Conservation (phyloP, 495 filamentous ascomycete genomes). For the Penicillium parvum region DNA sequence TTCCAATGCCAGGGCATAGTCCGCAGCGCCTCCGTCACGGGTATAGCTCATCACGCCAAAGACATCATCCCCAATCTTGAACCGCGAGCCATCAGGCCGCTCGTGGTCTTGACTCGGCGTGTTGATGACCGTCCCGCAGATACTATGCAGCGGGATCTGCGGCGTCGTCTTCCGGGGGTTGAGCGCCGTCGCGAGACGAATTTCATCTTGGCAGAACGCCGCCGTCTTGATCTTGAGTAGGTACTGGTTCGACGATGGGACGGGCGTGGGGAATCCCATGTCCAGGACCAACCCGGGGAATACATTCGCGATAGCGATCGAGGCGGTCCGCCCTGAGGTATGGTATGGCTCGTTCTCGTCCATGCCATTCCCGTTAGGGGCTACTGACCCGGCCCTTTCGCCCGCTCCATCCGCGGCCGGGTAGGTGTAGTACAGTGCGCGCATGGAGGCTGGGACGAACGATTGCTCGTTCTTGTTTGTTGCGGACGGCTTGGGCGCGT, state of each 20-base stretch:
- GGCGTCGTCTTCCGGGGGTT: constrained; percentile 41
- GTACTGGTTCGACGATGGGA: constrained; percentile 44
- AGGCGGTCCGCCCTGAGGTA: constrained; percentile 13
- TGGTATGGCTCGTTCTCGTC: constrained; percentile 4
- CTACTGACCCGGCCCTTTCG: background rate
- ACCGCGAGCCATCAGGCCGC: constrained; percentile 29
- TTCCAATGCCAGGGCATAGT: constrained; percentile 48
- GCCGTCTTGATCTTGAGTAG: constrained; percentile 56
- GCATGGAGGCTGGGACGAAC: constrained; percentile 34
- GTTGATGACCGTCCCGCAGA: constrained; percentile 50
- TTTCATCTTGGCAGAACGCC: constrained; percentile 54
- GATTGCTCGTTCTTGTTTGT: constrained; percentile 33
- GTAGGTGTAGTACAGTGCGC: constrained; percentile 35
- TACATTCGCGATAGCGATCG: background rate
- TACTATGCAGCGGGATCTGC: constrained; percentile 54
- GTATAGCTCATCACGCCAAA: constrained; percentile 46
- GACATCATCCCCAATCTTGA: constrained; percentile 49
- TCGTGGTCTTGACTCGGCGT: constrained; percentile 41
- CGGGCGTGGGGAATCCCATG: constrained; percentile 35
- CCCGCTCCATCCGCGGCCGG: constrained; percentile 13
- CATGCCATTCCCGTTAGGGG: constrained; percentile 4
- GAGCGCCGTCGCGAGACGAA: constrained; percentile 39
- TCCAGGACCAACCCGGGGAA: constrained; percentile 30
- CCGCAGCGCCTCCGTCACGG: constrained; percentile 48
- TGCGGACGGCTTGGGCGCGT: constrained; percentile 22